These are phyloP conservation scores for Endotrypanum monterogeii DNA, from an alignment of 208 protist species.

Conservation along the genomic window DNA sequence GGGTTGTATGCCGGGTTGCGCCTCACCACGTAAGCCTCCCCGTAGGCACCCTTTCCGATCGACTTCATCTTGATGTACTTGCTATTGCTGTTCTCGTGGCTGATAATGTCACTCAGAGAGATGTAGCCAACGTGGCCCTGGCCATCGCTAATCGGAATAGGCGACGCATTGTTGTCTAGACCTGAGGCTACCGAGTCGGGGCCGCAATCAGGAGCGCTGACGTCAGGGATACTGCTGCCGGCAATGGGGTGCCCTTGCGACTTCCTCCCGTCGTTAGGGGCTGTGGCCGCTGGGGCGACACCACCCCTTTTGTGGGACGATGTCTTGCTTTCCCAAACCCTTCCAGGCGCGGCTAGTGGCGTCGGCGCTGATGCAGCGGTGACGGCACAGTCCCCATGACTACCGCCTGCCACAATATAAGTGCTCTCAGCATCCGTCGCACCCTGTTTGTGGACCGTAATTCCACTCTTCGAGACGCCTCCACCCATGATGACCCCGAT, in stretches of 20 bases:
- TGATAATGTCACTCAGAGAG: constrained; percentile 36
- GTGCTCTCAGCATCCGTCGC: constrained; percentile 10
- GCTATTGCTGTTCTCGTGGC: constrained; percentile 20
- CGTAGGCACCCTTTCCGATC: constrained; percentile 92
- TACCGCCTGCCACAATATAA: background rate
- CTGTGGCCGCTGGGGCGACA: background rate
- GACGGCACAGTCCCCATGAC: background rate
- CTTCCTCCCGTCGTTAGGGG: background rate
- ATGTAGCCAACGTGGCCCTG: constrained; percentile 27
- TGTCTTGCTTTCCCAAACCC: background rate
- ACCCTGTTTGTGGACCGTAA: constrained; percentile 12
- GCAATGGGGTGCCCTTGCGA: background rate
- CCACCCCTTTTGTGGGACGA: too few relatives aligned
- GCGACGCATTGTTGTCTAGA: constrained; percentile 13
- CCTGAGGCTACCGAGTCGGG: background rate
- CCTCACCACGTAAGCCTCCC: constrained; percentile 82
- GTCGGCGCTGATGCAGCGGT: background rate
- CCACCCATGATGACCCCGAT: constrained; percentile 21
- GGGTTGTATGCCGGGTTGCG: constrained; percentile 62
- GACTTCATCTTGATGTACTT: constrained; percentile 67
- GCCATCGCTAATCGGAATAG: constrained; percentile 13
- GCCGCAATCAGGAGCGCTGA: background rate
- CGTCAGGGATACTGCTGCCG: background rate
- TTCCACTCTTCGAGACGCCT: constrained; percentile 9
- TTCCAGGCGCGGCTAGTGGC: background rate